A percentile compares a stretch with the other conserved stretches of the same genome.
Evolutionary conservation across 495 filamentous ascomycete genomes (phyloP).

Genomic region (Amphirosellinia nigrospora): DNA sequence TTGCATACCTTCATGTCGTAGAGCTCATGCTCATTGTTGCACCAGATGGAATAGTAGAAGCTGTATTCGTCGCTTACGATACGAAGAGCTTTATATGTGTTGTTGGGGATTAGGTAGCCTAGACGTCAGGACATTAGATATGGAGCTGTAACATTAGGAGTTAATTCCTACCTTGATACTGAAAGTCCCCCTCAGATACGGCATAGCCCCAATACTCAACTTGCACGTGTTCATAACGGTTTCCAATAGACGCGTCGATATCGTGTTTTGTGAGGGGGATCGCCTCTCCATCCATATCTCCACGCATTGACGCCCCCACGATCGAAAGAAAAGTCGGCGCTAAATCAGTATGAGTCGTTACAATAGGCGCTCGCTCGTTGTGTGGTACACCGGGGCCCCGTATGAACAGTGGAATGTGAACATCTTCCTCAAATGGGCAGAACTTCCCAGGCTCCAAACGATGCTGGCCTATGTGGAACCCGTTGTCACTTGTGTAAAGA

Average conservation of each 20-base stretch:
- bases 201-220: constrained; percentile 58
- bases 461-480: constrained; percentile 68
- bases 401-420: constrained; percentile 61
- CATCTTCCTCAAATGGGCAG: constrained; percentile 63
- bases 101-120: constrained; percentile 40
- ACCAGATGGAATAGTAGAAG: constrained; percentile 60
- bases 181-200: constrained; percentile 40
- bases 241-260: constrained; percentile 21
- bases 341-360: constrained; percentile 20
- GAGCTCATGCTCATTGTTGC: constrained; percentile 57
- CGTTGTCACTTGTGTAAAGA: constrained; percentile 63
- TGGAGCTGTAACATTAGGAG: neutral
- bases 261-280: constrained; percentile 40
- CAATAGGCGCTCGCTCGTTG: neutral
- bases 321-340: constrained; percentile 24
- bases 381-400: constrained; percentile 55
- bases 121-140: neutral
- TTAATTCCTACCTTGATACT: neutral
- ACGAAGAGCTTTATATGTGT: constrained; percentile 59
- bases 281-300: constrained; percentile 31
- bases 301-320: constrained; percentile 8
- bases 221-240: constrained; percentile 53
- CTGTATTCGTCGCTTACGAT: constrained; percentile 51
- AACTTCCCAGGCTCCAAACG: constrained; percentile 63
- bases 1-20: constrained; percentile 55